These are phyloP conservation scores for Pestalotiopsis sp. DNA, from an alignment of 2,329 filamentous ascomycete species.

Conservation along the genomic window DNA sequence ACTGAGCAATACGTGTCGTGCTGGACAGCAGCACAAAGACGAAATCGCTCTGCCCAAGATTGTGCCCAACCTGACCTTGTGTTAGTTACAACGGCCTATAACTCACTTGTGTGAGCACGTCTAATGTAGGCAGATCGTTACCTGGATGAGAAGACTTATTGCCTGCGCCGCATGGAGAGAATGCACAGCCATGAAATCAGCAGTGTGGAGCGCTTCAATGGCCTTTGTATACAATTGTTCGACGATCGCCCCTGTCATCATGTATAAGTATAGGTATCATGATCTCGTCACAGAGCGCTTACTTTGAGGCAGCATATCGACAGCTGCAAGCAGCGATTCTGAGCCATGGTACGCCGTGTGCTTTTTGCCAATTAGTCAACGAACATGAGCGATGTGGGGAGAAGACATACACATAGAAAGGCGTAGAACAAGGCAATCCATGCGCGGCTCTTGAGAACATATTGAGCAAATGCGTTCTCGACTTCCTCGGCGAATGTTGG, in stretches of 20 bases:
- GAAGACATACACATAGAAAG: neutral
- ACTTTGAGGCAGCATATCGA: conserved; percentile 2
- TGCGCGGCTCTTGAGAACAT: neutral
- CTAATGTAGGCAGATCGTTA: neutral
- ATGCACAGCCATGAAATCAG: conserved; percentile 5
- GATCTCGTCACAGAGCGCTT: neutral
- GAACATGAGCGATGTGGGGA: neutral
- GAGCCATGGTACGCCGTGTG: neutral
- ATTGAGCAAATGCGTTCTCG: neutral
- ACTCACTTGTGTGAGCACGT: neutral
- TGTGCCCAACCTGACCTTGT: neutral
- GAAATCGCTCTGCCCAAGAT: conserved; percentile 3
- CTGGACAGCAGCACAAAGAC: neutral
- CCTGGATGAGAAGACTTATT: conserved; percentile 1
- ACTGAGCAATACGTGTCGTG: conserved; percentile 7
- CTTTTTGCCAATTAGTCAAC: neutral
- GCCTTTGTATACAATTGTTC: conserved; percentile 1
- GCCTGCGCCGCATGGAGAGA: conserved; percentile 6
- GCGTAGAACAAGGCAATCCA: conserved; percentile 6
- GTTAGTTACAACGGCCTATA: neutral
- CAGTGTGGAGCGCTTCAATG: conserved; percentile 1
- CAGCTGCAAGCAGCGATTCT: conserved; percentile 1
- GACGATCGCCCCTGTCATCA: neutral
- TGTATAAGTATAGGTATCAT: neutral
- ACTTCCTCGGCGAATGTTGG: neutral